Base-by-base conservation (phyloP, 2,329 filamentous ascomycete species). In the Exophiala mesophila region DNA sequence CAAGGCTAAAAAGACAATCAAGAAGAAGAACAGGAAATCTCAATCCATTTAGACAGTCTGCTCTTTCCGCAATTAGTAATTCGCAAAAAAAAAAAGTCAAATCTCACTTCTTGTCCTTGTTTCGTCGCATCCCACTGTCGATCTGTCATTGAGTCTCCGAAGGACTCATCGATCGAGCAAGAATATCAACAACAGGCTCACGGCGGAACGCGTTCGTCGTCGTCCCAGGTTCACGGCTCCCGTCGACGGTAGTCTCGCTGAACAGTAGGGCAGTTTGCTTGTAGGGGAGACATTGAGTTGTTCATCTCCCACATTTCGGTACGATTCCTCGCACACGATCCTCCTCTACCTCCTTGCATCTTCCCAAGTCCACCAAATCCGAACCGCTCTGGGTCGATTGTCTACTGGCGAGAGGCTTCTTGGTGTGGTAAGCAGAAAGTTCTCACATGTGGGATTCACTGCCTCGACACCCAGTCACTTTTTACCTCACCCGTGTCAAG, bases 231-330 rank as follows among this genome's bases (percentile, higher is more conserved):
- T 45, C 42, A 26, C 30, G 36, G 23, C 42, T 39, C 46, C 43
- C 40, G 31, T 41, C 36, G 39, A 44, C 40, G 15, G 41, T 41
- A 32, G 32, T 18, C 21, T 44, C 33, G 44, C 38, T 26, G 23
- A 12, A 26, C 29, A 51, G 35, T 47, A 48, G 38, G 45, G 45
- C 48, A 51, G 48, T 51, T 47, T 41, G 48, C 42, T 67, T 71
- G 73, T 73, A 72, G 87, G 88, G 85, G 88, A 94, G 84, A 88
- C 88, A 94, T 95, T 95, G 69, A 83, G 66, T 95, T 94, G 88
- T 94, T 88, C 73, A 85, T 94, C 88, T 94, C 88, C 85, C 78
- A 69, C 77, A 76, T 48, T 66, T 77, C 65, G 75, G 71, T 74
- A 74, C 66, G 69, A 52, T 48, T 17, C 21, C 39, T 41, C 41